Evolutionary conservation across 805 yeast species (phyloP), one percentile per base, ranked within the genome.

Genomic region (Suhomyces faveliae): DNA sequence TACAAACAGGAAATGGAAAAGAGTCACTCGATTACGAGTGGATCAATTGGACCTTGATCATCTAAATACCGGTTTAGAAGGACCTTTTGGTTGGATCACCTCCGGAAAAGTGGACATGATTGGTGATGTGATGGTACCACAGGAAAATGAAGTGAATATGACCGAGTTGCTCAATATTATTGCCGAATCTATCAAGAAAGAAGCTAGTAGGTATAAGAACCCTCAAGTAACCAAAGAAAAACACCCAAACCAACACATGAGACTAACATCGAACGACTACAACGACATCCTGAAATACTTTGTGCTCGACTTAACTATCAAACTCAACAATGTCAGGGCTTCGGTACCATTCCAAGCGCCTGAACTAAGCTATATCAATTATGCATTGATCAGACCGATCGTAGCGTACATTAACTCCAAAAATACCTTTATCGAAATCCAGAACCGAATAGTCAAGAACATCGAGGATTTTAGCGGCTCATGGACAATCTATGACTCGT

Each of bases 81-180:
- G 99, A 0, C 96, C 98, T 10, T 89, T 94, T 66, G 97, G 98
- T 5, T 94, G 99, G 99, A 92, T 94, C 47, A 83, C 89, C 5
- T 78, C 80, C 51, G 99, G 99, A 11, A 83, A 83, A 44, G 98
- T 92, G 19, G 97, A 94, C 65, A 85, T 94, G 84, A 71, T 89
- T 53, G 97, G 97, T 6, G 97, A 94, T 61, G 81, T 92, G 13
- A 80, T 84, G 77, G 83, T 90, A 2, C 95, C 96, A 0, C 79
- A 80, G 41, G 74, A 76, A 37, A 78, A 80, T 27, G 81, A 77
- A 37, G 64, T 77, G 42, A 62, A 70, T 42, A 61, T 75, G 46
- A 57, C 66, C 13, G 85, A 81, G 50, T 66, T 82, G n/a, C 69
- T 80, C 19, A 60, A 73, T 13, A 71, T 74, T 13, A 71, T 80